These are phyloP conservation scores for Mortierella alpina DNA, from an alignment of 192 early-diverging fungal species.

Conservation along the genomic window DNA sequence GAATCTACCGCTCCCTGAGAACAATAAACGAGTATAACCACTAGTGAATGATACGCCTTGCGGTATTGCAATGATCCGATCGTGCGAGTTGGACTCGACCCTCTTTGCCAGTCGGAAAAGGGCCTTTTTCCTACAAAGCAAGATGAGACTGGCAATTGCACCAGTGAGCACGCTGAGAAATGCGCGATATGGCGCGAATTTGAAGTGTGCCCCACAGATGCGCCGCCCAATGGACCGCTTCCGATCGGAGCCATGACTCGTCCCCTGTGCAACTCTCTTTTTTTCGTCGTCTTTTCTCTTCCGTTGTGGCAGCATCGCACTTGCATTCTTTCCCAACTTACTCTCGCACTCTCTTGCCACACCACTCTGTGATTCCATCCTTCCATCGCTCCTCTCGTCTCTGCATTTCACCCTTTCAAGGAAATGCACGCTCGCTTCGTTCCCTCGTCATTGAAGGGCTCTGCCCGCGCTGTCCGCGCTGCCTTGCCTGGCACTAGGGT, in stretches of 20 bases:
- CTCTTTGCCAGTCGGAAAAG: neutral
- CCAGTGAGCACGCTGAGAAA: too few species aligned
- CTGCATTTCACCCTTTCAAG: neutral
- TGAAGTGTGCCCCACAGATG: too few species aligned
- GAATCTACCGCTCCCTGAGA: slow-evolving; percentile 19
- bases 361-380: neutral
- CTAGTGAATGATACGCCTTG: neutral
- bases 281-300: neutral
- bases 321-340: neutral
- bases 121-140: too few species aligned
- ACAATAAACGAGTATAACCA: slow-evolving; percentile 4
- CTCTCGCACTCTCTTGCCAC: neutral
- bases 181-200: too few species aligned
- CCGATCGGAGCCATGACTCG: too few species aligned
- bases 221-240: too few species aligned
- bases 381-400: neutral
- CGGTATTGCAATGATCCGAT: too few species aligned
- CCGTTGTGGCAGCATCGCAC: neutral
- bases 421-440: slow-evolving; percentile 43
- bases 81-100: too few species aligned
- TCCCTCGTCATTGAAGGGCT: slow-evolving; percentile 27
- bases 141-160: neutral
- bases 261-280: slow-evolving; percentile 1
- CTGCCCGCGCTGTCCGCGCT: slow-evolving; percentile 34
- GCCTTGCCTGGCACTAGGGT: slow-evolving; percentile 1